phyloP scores from a whole-genome alignment of 1,284 basidiomycete genomes.

The Paramarasmius palmivorus region DNA sequence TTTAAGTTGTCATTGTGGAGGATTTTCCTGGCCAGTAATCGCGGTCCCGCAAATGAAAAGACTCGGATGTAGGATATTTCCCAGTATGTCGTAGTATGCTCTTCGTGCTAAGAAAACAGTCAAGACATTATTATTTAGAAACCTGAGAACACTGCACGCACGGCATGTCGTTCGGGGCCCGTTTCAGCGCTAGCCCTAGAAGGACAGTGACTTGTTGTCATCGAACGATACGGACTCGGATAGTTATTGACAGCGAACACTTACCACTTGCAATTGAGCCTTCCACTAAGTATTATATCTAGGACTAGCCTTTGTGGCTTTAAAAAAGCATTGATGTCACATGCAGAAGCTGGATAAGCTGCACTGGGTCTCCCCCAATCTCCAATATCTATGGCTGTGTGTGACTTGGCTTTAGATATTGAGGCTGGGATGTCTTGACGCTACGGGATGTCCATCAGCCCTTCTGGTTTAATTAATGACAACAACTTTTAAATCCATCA shows the following conservation, averaged over 20 bases:
- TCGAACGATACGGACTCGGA: not conserved
- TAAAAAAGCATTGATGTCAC: constrained; percentile 54
- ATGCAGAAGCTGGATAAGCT: constrained; percentile 43
- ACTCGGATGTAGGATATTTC: constrained; percentile 1
- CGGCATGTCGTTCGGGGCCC: constrained; percentile 9
- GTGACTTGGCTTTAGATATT: constrained; percentile 29
- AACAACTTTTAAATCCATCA: constrained; percentile 1
- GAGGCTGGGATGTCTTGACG: constrained; percentile 42
- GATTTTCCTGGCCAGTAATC: no score
- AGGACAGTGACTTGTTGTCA: not conserved
- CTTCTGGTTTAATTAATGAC: no score
- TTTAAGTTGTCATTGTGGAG: no score
- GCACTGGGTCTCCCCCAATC: constrained; percentile 63
- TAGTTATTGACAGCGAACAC: constrained; percentile 26
- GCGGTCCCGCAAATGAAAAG: no score
- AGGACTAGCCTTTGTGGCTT: constrained; percentile 52
- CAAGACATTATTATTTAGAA: no score
- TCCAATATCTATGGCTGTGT: constrained; percentile 46
- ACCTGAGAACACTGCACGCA: constrained; percentile 3
- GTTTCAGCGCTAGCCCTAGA: constrained; percentile 11
- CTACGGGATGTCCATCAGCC: constrained; percentile 26
- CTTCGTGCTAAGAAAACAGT: not conserved
- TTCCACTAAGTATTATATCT: constrained; percentile 59
- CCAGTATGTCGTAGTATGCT: not conserved
- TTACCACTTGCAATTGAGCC: constrained; percentile 35